Base-by-base conservation (phyloP, 1,284 basidiomycete species). In the Singerocomus inundabilis region DNA sequence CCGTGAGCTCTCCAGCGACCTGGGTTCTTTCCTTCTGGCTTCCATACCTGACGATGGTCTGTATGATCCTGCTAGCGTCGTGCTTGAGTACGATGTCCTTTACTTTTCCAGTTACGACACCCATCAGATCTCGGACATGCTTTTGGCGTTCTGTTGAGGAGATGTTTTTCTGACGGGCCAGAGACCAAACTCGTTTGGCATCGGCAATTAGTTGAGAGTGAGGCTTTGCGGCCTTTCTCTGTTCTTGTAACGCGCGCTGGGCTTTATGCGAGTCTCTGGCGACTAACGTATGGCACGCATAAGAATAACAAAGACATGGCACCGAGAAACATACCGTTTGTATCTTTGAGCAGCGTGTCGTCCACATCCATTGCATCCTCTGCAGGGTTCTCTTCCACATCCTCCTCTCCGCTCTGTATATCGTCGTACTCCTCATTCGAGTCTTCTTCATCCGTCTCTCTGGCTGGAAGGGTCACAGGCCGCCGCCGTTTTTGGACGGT, bases 61-160 rank as follows among this genome's bases (percentile, higher is more conserved):
- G 92, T 24, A 94, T 79, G 46, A 93, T 89, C 52, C 92, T 77
- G 57, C 89, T 92, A 8, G 91, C 91, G 68, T 94, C 91, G 64
- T 95, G 92, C 67, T 93, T 94, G 63, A 91, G 80, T 7, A 89
- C 86, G 43, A 94, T 84, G 41, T 93, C 92, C 53, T 84, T 84
- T 12, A 93, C 83, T 52, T 84, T 82, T 8, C 91, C 91, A 24
- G 87, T 80, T 25, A 91, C 82, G 39, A 85, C 76, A 29, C 74
- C 70, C 81, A 91, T 90, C 13, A 95, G 76, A 38, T 82, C 79
- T 37, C 76, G 70, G 51, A 94, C 75, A 44, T 91, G 82, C 57
- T 83, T 81, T 58, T 84, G 80, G 28, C 91, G 81, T 61, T 94
- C 87, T n/a, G 78, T 69, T 43, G 83, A 75, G 1, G 81, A 70